Evolutionary conservation across 805 yeast species (phyloP), one percentile per base, ranked within the genome.

Genomic region (Pachysolen tannophilus): DNA sequence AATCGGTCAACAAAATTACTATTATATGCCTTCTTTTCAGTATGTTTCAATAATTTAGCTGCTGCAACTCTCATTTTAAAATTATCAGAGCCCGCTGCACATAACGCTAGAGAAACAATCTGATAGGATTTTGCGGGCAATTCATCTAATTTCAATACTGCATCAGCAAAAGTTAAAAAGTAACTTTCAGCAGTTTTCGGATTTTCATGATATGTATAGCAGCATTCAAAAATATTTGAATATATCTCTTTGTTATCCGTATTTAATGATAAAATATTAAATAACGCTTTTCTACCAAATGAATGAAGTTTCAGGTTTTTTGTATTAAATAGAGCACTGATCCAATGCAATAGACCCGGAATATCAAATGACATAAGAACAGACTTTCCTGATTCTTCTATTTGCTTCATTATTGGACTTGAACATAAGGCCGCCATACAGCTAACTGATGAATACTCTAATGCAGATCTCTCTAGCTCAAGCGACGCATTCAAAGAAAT

Each of bases 391-490:
- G 69, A 62, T 23, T 71, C 61, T 20, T 63, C 57, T 21, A 68
- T 57, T 8, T 58, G 52, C 34, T 66, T 70, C 5, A 72, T 68
- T 7, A 87, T 72, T 3, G 80, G 73, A n/a, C 94, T 92, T 2
- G 78, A 66, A 45, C 94, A 77, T 19, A 92, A 60, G 0, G 80
- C 68, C 0, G 94, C 84, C 94, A 92, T 84, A 27, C 94, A 77
- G 40, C 85, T 81, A 32, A 86, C 64, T 0, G 94, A 75, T 1
- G 94, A 68, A 15, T 69, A 60, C 43, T 85, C 86, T 5, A 86
- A 55, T 21, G 78, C 75, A 30, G 78, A 71, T 44, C 73, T 74
- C 49, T 86, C 95, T 26, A 88, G 68, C 50, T 88, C 97, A 34
- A 90, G 63, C 3, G 88, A 72, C 1, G 94, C 86, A 17, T 74